These are phyloP conservation scores for Apiospora hydei DNA, from an alignment of 2,329 filamentous ascomycete genomes.

Conservation along the genomic window DNA sequence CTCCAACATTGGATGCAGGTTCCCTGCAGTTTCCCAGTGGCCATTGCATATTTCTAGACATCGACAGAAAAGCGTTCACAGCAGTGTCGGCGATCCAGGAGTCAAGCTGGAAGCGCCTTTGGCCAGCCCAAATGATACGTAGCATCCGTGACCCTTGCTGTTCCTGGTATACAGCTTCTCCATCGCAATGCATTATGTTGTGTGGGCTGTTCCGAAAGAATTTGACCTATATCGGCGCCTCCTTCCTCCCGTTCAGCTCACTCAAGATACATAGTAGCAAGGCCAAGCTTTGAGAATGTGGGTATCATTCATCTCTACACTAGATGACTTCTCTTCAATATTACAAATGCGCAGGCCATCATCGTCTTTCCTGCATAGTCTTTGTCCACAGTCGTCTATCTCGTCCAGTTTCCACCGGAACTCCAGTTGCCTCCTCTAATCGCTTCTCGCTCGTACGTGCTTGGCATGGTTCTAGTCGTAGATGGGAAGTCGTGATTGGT, in stretches of 20 bases:
- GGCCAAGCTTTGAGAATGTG: constrained; percentile 9
- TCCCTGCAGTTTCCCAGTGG: no score
- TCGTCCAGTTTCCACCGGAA: neutral
- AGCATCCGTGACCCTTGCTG: no score
- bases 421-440: neutral
- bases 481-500: no score
- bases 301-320: constrained; percentile 25
- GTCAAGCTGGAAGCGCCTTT: no score
- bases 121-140: no score
- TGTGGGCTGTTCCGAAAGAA: no score
- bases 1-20: no score
- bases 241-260: neutral
- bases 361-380: neutral
- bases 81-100: no score
- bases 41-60: no score
- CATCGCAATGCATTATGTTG: no score
- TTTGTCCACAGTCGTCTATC: constrained; percentile 8
- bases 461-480: neutral
- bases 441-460: neutral
- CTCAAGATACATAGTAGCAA: neutral
- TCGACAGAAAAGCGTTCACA: no score
- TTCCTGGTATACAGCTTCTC: no score
- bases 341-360: constrained; percentile 21
- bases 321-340: constrained; percentile 23
- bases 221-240: neutral